These are phyloP conservation scores for Cryoendolithus antarcticus DNA, from an alignment of 2,329 filamentous ascomycete species.

Conservation along the genomic window DNA sequence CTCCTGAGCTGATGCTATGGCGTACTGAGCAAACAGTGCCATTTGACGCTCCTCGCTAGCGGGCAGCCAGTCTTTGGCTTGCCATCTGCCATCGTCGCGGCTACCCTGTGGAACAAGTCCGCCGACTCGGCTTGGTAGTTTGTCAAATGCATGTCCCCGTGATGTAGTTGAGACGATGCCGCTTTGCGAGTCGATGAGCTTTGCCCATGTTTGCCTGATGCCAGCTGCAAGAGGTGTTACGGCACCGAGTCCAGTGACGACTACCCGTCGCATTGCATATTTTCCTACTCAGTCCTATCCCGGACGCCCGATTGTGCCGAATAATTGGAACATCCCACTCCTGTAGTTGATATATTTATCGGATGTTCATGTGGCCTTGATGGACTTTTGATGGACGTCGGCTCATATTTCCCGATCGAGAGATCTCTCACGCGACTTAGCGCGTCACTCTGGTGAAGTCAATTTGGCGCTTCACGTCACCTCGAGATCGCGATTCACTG, in stretches of 20 bases:
- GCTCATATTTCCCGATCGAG: no score
- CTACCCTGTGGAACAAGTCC: slow-evolving; percentile 59
- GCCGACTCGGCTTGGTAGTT: slow-evolving; percentile 73
- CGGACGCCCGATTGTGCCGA: no score
- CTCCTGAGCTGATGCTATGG: slow-evolving; percentile 74
- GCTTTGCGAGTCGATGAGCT: slow-evolving; percentile 65
- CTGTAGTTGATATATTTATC: no score
- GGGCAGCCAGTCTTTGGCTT: slow-evolving; percentile 33
- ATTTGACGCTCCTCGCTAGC: slow-evolving; percentile 58
- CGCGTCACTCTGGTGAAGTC: no score
- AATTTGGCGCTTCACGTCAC: no score
- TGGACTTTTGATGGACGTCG: no score
- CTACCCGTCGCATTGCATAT: slow-evolving; percentile 38
- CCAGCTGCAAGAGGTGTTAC: slow-evolving; percentile 30
- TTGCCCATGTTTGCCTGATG: slow-evolving; percentile 62
- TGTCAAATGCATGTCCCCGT: slow-evolving; percentile 51
- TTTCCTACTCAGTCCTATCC: not conserved
- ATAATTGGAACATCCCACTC: no score
- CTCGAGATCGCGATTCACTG: no score
- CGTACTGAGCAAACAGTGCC: slow-evolving; percentile 87
- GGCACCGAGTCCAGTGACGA: slow-evolving; percentile 37
- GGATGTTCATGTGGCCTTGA: no score
- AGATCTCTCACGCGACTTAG: no score
- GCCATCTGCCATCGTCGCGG: slow-evolving; percentile 32
- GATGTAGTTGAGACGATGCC: slow-evolving; percentile 64